Evolutionary conservation across 2,329 filamentous ascomycete genomes (phyloP), one percentile per base, ranked within the genome.

Genomic region (Ciborinia camelliae): DNA sequence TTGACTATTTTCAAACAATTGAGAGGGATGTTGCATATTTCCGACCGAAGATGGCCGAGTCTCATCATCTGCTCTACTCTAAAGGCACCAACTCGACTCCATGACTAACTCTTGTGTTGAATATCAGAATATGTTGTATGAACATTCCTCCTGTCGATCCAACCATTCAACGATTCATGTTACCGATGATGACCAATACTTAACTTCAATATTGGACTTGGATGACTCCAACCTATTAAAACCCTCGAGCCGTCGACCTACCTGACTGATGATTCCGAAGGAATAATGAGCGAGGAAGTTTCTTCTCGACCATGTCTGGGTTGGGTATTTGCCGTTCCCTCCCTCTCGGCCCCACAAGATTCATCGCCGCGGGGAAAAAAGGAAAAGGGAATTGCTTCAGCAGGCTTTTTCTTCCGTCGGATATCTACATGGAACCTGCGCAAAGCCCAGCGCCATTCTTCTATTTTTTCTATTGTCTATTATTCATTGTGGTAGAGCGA

Each of bases 351-450:
- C 61, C 62, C 62, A 63, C 52, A 35, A 32, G 55, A 48, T 59
- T 50, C 28, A 50, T 58, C 43, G 62, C 62, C 52, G 62, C 62
- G 62, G 52, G 43, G 54, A 26, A 54, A 54, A 62, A 45, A 43
- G 47, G 53, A 48, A 28, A 58, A 63, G 52, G 52, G 26, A 45
- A 43, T 58, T 59, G 41, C 53, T 58, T 63, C 62, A 63, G 52
- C 52, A 63, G 53, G 37, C 52, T 43, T 52, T 63, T 63, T 63
- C 62, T 58, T 59, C 62, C 62, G 62, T 63, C 62, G 62, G 62
- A 59, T 57, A 50, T 63, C 32, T 37, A 58, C 62, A 63, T 63
- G 43, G 55, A 35, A 58, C 45, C 43, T 61, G 30, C 61, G 61
- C 61, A 57, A 57, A n/a, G 15, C 30, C 23, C 62, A 58, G 23